phyloP scores from a whole-genome alignment of 2,329 filamentous ascomycete genomes.

The Botryosphaeria agaves region DNA sequence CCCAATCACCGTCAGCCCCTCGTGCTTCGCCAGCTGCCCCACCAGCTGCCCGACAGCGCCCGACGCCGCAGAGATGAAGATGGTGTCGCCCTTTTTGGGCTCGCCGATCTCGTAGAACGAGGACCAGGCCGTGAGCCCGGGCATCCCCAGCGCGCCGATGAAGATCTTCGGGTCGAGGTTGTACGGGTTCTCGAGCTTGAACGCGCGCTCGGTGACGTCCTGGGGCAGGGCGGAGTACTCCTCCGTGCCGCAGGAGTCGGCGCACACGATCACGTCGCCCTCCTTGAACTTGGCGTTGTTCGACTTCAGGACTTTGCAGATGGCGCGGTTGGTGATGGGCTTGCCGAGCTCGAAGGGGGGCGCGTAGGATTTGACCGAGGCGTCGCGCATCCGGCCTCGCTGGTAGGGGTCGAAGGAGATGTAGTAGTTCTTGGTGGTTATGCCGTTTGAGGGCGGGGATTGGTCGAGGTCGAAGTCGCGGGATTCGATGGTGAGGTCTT shows the following conservation, averaged over 20 bases:
- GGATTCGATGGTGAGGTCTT: constrained; percentile 52
- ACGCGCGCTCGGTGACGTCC: constrained; percentile 24
- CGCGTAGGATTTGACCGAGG: constrained; percentile 48
- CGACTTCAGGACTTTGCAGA: constrained; percentile 56
- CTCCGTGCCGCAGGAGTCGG: constrained; percentile 34
- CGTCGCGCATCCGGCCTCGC: constrained; percentile 58
- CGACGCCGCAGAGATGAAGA: constrained; percentile 65
- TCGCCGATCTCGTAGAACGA: constrained; percentile 59
- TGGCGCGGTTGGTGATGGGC: constrained; percentile 45
- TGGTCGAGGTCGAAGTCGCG: constrained; percentile 50
- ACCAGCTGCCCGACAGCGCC: constrained; percentile 73
- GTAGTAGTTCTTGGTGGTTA: constrained; percentile 54
- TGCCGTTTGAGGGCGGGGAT: constrained; percentile 42
- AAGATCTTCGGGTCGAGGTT: constrained; percentile 50
- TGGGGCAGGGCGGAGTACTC: constrained; percentile 48
- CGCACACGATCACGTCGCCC: constrained; percentile 48
- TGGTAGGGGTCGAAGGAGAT: constrained; percentile 73
- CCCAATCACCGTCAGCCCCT: constrained; percentile 64
- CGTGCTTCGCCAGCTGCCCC: constrained; percentile 66
- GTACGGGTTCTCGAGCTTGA: constrained; percentile 51
- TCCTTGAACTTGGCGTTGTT: constrained; percentile 42
- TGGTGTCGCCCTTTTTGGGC: constrained; percentile 62
- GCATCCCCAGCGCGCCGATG: constrained; percentile 63
- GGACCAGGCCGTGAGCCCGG: constrained; percentile 58
- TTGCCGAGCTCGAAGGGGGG: constrained; percentile 42